These are phyloP conservation scores for Pythium phragmitis DNA, from an alignment of 352 stramenopile species.

Conservation along the genomic window DNA sequence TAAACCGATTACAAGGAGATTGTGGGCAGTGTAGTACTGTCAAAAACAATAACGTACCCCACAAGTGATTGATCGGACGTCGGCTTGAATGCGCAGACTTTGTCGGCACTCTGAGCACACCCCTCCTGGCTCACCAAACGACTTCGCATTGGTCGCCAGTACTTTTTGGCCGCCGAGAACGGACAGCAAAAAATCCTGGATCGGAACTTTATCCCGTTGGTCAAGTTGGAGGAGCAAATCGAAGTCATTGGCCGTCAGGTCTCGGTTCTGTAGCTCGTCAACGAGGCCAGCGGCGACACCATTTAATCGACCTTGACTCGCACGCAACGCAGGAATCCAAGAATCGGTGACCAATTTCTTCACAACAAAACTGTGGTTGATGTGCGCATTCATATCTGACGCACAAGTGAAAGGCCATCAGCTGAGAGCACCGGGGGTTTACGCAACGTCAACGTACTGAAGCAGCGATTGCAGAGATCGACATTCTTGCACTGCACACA, in stretches of 20 bases:
- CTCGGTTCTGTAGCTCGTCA: slow-evolving; percentile 60
- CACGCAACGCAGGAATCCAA: slow-evolving; percentile 41
- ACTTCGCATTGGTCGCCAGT: slow-evolving; percentile 44
- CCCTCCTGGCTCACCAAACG: slow-evolving; percentile 37
- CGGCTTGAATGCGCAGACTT: slow-evolving; percentile 58
- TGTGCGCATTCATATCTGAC: slow-evolving; percentile 56
- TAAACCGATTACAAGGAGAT: neutral
- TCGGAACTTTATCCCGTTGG: slow-evolving; percentile 44
- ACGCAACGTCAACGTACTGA: slow-evolving; percentile 41
- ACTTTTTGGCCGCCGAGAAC: slow-evolving; percentile 47
- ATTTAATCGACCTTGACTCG: slow-evolving; percentile 28
- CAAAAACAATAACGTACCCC: slow-evolving; percentile 35
- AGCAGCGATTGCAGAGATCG: slow-evolving; percentile 75
- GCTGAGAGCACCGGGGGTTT: neutral
- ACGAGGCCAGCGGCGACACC: slow-evolving; percentile 44
- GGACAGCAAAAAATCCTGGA: slow-evolving; percentile 76
- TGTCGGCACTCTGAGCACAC: slow-evolving; percentile 59
- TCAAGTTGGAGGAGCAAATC: slow-evolving; percentile 75
- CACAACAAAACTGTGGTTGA: slow-evolving; percentile 70
- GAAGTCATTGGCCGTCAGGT: slow-evolving; percentile 86
- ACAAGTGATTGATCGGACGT: slow-evolving; percentile 49
- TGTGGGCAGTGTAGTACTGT: neutral
- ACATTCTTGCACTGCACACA: slow-evolving; percentile 80
- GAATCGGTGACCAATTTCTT: slow-evolving; percentile 59
- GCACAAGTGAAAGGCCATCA: neutral